Evolutionary conservation across 768 basidiomycete genomes (phyloP).

Genomic region (Lentinula edodes): DNA sequence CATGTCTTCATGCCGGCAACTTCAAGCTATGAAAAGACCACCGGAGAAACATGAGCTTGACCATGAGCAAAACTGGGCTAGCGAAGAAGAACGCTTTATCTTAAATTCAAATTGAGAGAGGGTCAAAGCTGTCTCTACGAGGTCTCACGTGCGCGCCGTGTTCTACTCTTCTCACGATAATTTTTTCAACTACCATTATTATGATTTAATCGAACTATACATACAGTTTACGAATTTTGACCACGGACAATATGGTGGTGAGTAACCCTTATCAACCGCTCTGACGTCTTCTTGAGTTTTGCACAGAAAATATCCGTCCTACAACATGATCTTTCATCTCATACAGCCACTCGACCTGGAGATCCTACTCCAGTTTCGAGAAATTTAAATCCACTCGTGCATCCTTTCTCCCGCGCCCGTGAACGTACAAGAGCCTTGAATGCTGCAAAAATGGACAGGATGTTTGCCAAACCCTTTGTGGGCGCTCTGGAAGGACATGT

Average conservation of each 20-base stretch:
- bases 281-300: not conserved
- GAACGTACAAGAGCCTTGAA: slow-evolving; percentile 93
- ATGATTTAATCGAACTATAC: not conserved
- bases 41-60: not conserved
- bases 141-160: not conserved
- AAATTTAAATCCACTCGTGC: slow-evolving; percentile 92
- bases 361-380: slow-evolving; percentile 85
- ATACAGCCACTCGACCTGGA: slow-evolving; percentile 70
- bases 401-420: slow-evolving; percentile 88
- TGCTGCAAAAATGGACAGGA: slow-evolving; percentile 93
- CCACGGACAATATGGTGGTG: not conserved
- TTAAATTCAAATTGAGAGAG: not conserved
- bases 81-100: not conserved
- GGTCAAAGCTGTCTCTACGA: not conserved
- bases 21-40: not conserved
- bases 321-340: slow-evolving; percentile 72
- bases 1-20: not conserved
- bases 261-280: not conserved
- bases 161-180: not conserved
- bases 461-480: slow-evolving; percentile 97
- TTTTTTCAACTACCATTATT: not conserved
- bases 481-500: slow-evolving; percentile 87
- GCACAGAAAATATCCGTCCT: slow-evolving; percentile 79
- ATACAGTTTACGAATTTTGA: not conserved
- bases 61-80: not conserved